Conservation (phyloP, 352 stramenopile species). For the Globisporangium lucens region DNA sequence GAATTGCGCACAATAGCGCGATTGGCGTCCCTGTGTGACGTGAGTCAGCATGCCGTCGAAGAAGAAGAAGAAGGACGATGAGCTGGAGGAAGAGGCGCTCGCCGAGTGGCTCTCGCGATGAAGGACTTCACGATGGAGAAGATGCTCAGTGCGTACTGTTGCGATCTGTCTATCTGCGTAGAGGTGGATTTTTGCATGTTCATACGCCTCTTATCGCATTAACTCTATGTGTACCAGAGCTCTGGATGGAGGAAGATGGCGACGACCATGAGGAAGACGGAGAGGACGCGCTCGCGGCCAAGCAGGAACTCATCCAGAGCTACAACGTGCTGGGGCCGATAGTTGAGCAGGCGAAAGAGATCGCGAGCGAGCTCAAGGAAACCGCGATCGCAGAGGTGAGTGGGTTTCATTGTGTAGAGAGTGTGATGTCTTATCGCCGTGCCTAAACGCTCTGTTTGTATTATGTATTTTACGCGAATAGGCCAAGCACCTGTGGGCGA, state of each 20-base stretch:
- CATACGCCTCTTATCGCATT: background rate
- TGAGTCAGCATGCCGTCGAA: constrained; percentile 14
- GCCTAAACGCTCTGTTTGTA: background rate
- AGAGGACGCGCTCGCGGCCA: constrained; percentile 37
- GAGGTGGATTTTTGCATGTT: background rate
- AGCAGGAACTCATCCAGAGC: constrained; percentile 60
- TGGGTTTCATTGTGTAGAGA: background rate
- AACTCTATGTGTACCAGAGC: constrained; percentile 26
- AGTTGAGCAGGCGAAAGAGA: constrained; percentile 44
- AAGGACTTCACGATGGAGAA: constrained; percentile 78
- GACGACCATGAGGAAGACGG: constrained; percentile 36
- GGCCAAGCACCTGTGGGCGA: constrained; percentile 38
- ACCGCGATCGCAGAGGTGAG: constrained; percentile 30
- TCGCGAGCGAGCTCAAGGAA: constrained; percentile 33
- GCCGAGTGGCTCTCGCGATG: constrained; percentile 64
- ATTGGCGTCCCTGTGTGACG: background rate
- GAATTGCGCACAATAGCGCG: background rate
- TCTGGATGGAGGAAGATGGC: constrained; percentile 66
- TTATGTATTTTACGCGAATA: constrained; percentile 13
- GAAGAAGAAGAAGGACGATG: constrained; percentile 26
- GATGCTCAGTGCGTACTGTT: constrained; percentile 52
- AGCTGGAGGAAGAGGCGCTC: constrained; percentile 69
- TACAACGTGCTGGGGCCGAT: constrained; percentile 45
- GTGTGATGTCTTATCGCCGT: no score
- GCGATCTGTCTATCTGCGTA: background rate